These are phyloP conservation scores for Cantharellus anzutake DNA, from an alignment of 768 basidiomycete genomes.

Conservation along the genomic window DNA sequence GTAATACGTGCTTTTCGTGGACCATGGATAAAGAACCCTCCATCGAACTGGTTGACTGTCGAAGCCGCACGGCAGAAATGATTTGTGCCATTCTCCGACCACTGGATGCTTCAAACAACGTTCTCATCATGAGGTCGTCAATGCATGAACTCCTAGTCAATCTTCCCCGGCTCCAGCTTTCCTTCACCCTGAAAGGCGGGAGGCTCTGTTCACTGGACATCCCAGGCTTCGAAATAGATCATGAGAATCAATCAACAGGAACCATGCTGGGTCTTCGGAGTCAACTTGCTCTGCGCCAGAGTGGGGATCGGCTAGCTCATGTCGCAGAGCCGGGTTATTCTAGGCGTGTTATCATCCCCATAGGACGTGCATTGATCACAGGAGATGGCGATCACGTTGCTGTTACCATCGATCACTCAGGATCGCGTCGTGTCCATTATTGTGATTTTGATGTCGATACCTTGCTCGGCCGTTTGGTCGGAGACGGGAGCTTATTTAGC, in stretches of 20 bases:
- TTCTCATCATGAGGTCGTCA: background rate
- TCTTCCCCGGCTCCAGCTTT: conserved; percentile 22
- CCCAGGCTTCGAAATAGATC: conserved; percentile 26
- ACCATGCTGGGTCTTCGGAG: conserved; percentile 27
- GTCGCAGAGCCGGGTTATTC: background rate
- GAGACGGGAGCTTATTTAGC: conserved; percentile 14
- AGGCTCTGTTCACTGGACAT: conserved; percentile 25
- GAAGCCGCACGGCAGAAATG: background rate
- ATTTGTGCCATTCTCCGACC: background rate
- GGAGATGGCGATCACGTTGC: conserved; percentile 10
- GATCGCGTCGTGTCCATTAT: conserved; percentile 12
- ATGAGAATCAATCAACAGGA: conserved; percentile 22
- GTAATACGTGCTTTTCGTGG: background rate
- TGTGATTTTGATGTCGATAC: conserved; percentile 17
- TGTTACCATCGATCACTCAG: conserved; percentile 5
- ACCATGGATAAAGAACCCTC: background rate
- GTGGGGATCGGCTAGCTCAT: too few relatives aligned
- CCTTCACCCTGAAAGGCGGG: conserved; percentile 17
- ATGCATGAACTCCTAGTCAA: conserved; percentile 12
- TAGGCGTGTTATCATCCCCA: conserved; percentile 16
- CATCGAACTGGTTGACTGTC: background rate
- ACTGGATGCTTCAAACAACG: background rate
- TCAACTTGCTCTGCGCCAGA: conserved; percentile 19
- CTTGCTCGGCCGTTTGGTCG: conserved; percentile 16
- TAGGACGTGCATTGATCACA: conserved; percentile 14